Conservation (phyloP, 306 rosid genomes). For the Gleditsia sinensis region DNA sequence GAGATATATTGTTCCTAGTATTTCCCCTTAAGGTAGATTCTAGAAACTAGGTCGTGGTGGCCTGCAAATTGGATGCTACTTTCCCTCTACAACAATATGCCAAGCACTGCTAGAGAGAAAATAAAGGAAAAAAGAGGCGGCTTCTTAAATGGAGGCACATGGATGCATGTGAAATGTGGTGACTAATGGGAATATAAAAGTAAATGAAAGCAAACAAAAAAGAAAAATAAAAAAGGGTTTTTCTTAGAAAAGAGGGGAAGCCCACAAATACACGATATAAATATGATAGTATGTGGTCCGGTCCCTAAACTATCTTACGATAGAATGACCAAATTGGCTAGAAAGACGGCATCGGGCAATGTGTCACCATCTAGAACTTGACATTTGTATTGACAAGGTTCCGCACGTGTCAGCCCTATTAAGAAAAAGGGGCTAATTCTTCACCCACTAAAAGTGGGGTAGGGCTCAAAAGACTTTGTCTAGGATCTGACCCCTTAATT, state of each 20-base stretch:
- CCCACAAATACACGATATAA: slow-evolving; percentile 12
- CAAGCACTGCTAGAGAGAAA: not conserved
- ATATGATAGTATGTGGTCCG: slow-evolving; percentile 25
- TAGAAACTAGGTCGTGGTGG: not conserved
- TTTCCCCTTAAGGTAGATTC: not conserved
- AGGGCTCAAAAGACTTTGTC: slow-evolving; percentile 30
- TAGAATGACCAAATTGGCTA: not conserved
- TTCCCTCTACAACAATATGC: not conserved
- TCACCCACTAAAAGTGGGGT: slow-evolving; percentile 27
- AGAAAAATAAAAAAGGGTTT: not conserved
- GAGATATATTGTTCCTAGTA: not conserved
- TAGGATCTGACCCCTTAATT: slow-evolving; percentile 30
- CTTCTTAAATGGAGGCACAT: slow-evolving; percentile 65
- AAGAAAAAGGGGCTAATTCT: slow-evolving; percentile 37
- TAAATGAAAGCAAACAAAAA: slow-evolving; percentile 37
- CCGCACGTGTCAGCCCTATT: slow-evolving; percentile 49
- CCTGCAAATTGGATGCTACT: not conserved
- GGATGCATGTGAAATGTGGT: slow-evolving; percentile 65
- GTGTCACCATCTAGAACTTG: slow-evolving; percentile 29
- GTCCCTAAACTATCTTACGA: slow-evolving; percentile 27
- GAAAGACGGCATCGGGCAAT: slow-evolving; percentile 16
- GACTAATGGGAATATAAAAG: slow-evolving; percentile 43
- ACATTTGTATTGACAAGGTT: slow-evolving; percentile 36
- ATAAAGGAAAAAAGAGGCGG: slow-evolving; percentile 29
- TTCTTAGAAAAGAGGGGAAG: slow-evolving; percentile 14